A percentile compares a stretch with the other conserved stretches of the same genome.
phyloP scores from a whole-genome alignment of 768 basidiomycete species.

The Tephrocybe sp. region DNA sequence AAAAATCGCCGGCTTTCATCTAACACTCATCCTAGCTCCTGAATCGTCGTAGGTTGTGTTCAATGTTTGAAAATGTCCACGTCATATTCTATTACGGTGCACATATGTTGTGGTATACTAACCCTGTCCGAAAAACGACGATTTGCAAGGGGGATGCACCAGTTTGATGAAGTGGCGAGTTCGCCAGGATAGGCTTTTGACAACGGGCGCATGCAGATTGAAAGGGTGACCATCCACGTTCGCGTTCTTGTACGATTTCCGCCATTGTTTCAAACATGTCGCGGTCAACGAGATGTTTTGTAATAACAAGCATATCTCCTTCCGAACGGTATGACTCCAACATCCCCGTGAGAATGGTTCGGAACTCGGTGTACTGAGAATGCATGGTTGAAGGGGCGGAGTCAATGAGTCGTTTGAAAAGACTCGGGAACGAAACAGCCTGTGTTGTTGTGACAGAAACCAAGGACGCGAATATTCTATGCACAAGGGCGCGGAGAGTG shows the following conservation, averaged over 20 bases:
- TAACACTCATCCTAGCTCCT: constrained; percentile 7
- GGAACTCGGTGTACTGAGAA: constrained; percentile 86
- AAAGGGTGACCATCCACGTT: constrained; percentile 61
- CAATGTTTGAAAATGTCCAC: background rate
- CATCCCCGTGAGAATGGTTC: constrained; percentile 92
- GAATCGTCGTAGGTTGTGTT: constrained; percentile 5
- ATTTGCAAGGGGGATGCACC: constrained; percentile 26
- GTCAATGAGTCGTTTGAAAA: constrained; percentile 92
- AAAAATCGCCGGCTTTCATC: background rate
- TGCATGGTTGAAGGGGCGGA: constrained; percentile 58
- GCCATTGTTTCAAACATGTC: constrained; percentile 81
- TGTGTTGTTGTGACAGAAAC: constrained; percentile 81
- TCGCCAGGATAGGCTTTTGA: constrained; percentile 41
- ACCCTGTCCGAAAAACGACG: constrained; percentile 57
- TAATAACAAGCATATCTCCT: constrained; percentile 85
- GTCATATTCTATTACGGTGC: constrained; percentile 18
- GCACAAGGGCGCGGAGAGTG: constrained; percentile 71
- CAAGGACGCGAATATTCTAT: constrained; percentile 80
- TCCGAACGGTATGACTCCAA: constrained; percentile 92
- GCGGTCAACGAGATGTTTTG: constrained; percentile 75
- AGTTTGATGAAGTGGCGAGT: constrained; percentile 4
- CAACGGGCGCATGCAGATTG: constrained; percentile 54
- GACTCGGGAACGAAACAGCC: constrained; percentile 83
- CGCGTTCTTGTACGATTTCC: constrained; percentile 54
- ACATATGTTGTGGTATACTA: constrained; percentile 55